Conservation (phyloP, 257 asterid species). For the Nicotiana obtusifolia region DNA sequence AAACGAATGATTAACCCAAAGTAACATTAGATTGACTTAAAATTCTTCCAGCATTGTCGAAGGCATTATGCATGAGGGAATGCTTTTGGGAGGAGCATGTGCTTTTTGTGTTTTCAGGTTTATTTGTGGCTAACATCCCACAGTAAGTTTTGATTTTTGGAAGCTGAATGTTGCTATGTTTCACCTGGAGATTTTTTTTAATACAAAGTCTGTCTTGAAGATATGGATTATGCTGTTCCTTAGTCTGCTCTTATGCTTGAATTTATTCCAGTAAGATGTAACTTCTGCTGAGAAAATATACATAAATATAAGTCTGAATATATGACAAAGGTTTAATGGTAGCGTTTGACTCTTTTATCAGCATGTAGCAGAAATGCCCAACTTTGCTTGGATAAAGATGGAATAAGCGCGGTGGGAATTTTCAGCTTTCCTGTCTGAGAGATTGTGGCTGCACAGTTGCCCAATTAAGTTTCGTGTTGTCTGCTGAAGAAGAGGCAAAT, state of each 20-base stretch:
- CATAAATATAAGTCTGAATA: not conserved
- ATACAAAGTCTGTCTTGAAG: not conserved
- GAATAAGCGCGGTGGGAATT: not conserved
- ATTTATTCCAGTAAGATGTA: no score
- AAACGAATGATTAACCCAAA: no score
- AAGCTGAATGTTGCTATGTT: not conserved
- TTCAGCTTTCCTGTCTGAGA: not conserved
- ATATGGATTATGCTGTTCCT: not conserved
- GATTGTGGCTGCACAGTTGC: not conserved
- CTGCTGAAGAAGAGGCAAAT: not conserved
- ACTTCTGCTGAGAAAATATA: not conserved
- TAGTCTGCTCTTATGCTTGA: not conserved
- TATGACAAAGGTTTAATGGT: not conserved
- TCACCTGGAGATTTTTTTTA: not conserved
- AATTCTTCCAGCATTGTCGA: no score
- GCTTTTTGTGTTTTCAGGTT: no score
- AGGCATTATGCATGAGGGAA: no score
- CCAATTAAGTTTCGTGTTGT: not conserved
- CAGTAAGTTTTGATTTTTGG: no score
- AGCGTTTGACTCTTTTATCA: not conserved
- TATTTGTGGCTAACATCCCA: no score
- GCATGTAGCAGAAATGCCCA: not conserved
- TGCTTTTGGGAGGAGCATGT: no score
- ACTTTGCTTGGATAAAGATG: not conserved
- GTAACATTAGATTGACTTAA: no score